phyloP scores from a whole-genome alignment of 228 moss, liverwort and hornwort genomes.

The Sphagnum magellanicum region DNA sequence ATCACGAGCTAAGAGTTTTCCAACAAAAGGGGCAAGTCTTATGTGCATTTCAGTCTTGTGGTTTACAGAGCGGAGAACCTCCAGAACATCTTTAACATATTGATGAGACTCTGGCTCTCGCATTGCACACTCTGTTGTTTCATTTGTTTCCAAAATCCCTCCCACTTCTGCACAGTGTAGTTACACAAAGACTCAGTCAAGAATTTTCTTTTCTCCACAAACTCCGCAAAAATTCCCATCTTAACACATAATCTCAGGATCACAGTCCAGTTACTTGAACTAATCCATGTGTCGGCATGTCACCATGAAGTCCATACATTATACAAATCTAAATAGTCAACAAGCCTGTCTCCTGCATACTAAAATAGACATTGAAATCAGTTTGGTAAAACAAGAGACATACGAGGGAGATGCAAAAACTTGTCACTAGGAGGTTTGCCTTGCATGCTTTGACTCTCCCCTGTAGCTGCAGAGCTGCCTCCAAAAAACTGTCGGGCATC shows the following conservation, averaged over 20 bases:
- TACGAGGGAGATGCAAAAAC: slow-evolving; percentile 16
- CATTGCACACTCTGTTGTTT: neutral
- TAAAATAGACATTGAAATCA: too few relatives aligned
- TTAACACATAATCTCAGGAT: too few relatives aligned
- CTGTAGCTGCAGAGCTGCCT: slow-evolving; percentile 25
- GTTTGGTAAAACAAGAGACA: neutral
- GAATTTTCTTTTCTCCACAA: too few relatives aligned
- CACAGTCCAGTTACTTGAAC: too few relatives aligned
- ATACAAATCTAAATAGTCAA: too few relatives aligned
- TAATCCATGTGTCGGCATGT: too few relatives aligned
- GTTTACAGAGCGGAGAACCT: slow-evolving; percentile 26
- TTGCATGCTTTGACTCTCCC: slow-evolving; percentile 23
- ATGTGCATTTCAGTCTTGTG: slow-evolving; percentile 37
- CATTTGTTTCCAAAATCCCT: slow-evolving; percentile 7
- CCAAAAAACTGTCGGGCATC: slow-evolving; percentile 34
- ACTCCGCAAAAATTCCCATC: too few relatives aligned
- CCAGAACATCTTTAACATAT: slow-evolving; percentile 32
- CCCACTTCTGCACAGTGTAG: slow-evolving; percentile 24
- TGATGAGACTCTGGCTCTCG: slow-evolving; percentile 15
- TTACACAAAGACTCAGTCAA: too few relatives aligned
- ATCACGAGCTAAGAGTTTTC: slow-evolving; percentile 41
- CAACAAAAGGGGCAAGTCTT: slow-evolving; percentile 43
- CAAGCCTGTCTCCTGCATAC: too few relatives aligned
- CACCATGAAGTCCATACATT: too few relatives aligned
- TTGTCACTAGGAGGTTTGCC: slow-evolving; percentile 16